A percentile compares a stretch with the other conserved stretches of the same genome.
phyloP scores from a whole-genome alignment of 805 yeast species.

The Ogataea siamensis region DNA sequence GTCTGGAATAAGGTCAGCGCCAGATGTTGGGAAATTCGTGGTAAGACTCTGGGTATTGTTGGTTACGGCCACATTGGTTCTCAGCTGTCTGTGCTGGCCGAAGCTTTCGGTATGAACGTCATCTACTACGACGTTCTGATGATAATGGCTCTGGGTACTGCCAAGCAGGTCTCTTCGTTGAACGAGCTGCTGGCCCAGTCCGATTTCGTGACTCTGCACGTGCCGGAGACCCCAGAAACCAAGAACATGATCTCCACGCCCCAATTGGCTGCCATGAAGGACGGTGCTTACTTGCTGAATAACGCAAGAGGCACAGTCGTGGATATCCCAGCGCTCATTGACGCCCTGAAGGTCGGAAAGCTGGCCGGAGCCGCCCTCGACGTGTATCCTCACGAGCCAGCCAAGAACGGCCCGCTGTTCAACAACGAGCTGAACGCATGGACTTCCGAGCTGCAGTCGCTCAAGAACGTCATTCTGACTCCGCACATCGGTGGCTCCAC shows the following conservation, averaged over 20 bases:
- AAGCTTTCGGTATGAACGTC: constrained; percentile 96
- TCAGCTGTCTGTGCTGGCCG: constrained; percentile 94
- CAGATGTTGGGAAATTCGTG: constrained; percentile 98
- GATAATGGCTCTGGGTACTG: constrained; percentile 96
- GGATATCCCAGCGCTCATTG: constrained; percentile 90
- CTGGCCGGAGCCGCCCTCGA: constrained; percentile 97
- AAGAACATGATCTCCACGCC: constrained; percentile 84
- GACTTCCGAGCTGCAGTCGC: constrained; percentile 75
- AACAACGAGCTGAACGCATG: constrained; percentile 71
- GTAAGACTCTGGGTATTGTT: constrained; percentile 93
- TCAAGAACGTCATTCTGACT: constrained; percentile 86
- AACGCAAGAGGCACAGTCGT: constrained; percentile 98
- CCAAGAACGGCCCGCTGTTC: constrained; percentile 89
- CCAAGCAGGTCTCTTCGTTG: constrained; percentile 84
- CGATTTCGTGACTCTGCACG: constrained; percentile 91
- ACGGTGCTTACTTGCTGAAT: constrained; percentile 90
- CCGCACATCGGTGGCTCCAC: constrained; percentile 99
- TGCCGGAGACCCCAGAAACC: constrained; percentile 92
- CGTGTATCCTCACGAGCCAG: constrained; percentile 96
- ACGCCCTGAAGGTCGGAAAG: constrained; percentile 89
- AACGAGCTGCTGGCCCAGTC: constrained; percentile 76
- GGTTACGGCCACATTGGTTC: constrained; percentile 99
- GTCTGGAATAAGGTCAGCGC: constrained; percentile 96
- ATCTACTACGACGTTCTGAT: constrained; percentile 87
- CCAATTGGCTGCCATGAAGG: constrained; percentile 94